Evolutionary conservation across 371 early-diverging fungal species (phyloP), one percentile per base, ranked within the genome.

Genomic region (Lichtheimia ornata): DNA sequence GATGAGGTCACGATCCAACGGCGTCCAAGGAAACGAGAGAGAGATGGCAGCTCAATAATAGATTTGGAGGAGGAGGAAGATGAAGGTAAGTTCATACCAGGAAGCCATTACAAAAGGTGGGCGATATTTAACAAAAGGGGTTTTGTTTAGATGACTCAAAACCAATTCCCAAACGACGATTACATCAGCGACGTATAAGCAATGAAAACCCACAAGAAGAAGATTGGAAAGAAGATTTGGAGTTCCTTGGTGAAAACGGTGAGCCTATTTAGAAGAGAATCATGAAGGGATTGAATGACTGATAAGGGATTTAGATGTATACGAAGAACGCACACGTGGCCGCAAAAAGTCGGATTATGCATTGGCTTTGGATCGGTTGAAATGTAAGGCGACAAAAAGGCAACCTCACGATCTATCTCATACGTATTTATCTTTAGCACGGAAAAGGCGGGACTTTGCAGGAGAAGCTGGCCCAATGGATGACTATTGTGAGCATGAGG

Each of bases 241-340:
- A 65, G 28, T 65, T 65, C 18, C 42, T 65, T 15, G 53, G 56
- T 17, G 61, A 60, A 41, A 65, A 65, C 40, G 65, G 65, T 60
- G 57, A 56, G 22, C 41, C 44, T 9, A 35, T 35, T 35, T 2
- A 2, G 9, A 9, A 2, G 11, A 40, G 7, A 42, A 17, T 11
- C 0, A 40, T 11, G 30, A 5, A 13, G 15, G 17, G 17, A 25
- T 45, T 50, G 41, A n/a, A 35, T 40, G 17, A 52, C 18, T 53
- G 12, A 53, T 25, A 43, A 50, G 43, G 24, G 35, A 30, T 5
- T 30, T 35, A 65, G 66, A 58, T 43, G 54, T 66, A 1, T 62
- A 58, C 20, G 60, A 61, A 24, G 55, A 58, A 25, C 57, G 66
- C 5, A 66, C 62, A 35, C 66, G 66, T 28, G 56, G 55, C 12